These are phyloP conservation scores for Pelargonium myrrhifolium DNA, from an alignment of 441 rosid species.

Conservation along the genomic window DNA sequence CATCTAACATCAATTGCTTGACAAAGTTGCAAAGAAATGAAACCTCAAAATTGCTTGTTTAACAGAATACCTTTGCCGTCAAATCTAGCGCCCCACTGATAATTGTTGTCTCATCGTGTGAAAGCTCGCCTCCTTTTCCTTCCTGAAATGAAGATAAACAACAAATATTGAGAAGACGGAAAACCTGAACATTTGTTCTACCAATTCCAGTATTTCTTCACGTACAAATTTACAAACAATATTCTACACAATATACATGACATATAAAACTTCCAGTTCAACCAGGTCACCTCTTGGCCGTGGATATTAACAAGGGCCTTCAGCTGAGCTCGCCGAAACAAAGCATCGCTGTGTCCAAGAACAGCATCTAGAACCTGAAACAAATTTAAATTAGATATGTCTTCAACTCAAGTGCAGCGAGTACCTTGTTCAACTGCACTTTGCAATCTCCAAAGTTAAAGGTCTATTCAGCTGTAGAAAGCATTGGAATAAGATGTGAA, in stretches of 20 bases:
- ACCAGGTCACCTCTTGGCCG: constrained; percentile 48
- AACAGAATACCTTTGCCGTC: constrained; percentile 43
- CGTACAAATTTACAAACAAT: neutral
- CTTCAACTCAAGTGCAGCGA: constrained; percentile 11
- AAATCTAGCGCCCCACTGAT: constrained; percentile 75
- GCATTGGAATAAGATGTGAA: too few relatives aligned
- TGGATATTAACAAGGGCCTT: constrained; percentile 67
- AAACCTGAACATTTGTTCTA: neutral
- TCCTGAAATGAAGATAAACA: constrained; percentile 37
- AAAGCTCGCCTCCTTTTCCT: constrained; percentile 73
- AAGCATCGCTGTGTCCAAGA: constrained; percentile 48
- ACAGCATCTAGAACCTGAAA: constrained; percentile 49
- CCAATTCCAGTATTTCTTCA: constrained; percentile 3
- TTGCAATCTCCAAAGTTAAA: neutral
- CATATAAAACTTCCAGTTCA: constrained; percentile 3
- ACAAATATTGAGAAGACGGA: neutral
- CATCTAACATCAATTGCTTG: neutral
- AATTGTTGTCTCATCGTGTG: constrained; percentile 67
- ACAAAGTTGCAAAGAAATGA: neutral
- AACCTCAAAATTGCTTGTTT: constrained; percentile 2
- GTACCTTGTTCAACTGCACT: neutral
- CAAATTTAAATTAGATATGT: constrained; percentile 15
- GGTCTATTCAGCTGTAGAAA: too few relatives aligned
- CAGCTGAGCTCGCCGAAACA: constrained; percentile 60
- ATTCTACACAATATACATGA: neutral